Evolutionary conservation across 139 green algal species (phyloP), one percentile per base, ranked within the genome.

Genomic region (Coelastrella sp.): DNA sequence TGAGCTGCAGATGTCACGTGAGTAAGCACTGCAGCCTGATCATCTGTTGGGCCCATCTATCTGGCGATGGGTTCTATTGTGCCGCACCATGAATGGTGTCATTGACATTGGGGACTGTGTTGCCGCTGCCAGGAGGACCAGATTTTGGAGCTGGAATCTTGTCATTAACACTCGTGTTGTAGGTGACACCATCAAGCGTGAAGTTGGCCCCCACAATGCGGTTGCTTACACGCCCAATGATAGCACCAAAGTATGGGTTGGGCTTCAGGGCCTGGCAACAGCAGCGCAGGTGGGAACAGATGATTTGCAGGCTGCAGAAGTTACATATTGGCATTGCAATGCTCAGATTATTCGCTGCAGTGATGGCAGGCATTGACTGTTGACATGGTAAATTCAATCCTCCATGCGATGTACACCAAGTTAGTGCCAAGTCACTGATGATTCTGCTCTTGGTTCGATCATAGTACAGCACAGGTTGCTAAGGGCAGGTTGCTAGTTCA

Each of bases 181-280:
- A 87, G 19, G 81, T 75, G 8, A 87, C 81, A 15, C 81, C 81
- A 75, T 87, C 19, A 7, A 87, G 81, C 24, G 81, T 87, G 81
- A 87, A 87, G 3, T 87, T 73, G 17, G 81, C 22, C 15, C 57
- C 57, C 14, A 49, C n/a, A 24, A 87, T 87, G 58, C 81, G 81
- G 81, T 87, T 87, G 7, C 57, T 56, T n/a, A 87, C 81, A 58
- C 81, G 81, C 5, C 81, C 81, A 0, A 87, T 87, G 81, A 87
- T 59, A 7, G 81, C 81, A 14, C 81, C 81, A 14, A 87, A n/a
- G 81, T 87, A 87, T 7, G 81, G 81, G 81, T 75, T 75, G 59
- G 81, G 81, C 6, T 87, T 17, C 24, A 87, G 60, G n/a, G 59
- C 58, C 81, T 87, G 79, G 76, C 76, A 82, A 9, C 76, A 82